A percentile compares a stretch with the other conserved stretches of the same genome.
Evolutionary conservation across 1,284 basidiomycete genomes (phyloP).

Genomic region (Irpex rosettiformis): DNA sequence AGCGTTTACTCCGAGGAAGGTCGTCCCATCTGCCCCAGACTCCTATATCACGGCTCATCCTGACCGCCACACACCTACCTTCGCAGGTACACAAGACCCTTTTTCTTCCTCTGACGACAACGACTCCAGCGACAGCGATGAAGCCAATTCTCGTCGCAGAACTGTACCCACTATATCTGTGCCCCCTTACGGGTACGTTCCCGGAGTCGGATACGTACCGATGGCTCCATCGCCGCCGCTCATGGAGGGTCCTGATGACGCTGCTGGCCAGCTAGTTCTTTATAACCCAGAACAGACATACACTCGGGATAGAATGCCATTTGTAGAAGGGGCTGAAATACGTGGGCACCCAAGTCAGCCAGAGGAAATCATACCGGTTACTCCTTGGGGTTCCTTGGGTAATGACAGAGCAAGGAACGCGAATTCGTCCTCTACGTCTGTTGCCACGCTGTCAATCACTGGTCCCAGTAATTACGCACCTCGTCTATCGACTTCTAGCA

Average conservation of each 20-base stretch:
- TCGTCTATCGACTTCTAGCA: conserved; percentile 6
- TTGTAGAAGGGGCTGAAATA: conserved; percentile 4
- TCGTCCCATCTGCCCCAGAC: conserved; percentile 16
- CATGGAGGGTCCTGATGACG: neutral
- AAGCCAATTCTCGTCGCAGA: neutral
- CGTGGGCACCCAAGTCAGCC: neutral
- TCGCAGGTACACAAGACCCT: neutral
- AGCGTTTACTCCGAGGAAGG: conserved; percentile 18
- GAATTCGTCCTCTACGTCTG: conserved; percentile 6
- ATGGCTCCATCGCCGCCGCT: conserved; percentile 1
- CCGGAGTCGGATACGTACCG: conserved; percentile 17
- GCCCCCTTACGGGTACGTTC: conserved; percentile 16
- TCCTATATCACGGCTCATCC: neutral
- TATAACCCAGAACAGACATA: conserved; percentile 4
- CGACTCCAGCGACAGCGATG: conserved; percentile 1
- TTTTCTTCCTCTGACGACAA: conserved; percentile 1
- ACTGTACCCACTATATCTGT: neutral
- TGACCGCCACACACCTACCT: neutral
- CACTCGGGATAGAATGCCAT: neutral
- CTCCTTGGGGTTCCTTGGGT: conserved; percentile 8
- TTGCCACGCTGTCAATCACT: neutral
- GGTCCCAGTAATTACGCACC: neutral
- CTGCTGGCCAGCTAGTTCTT: conserved; percentile 8
- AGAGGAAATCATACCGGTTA: conserved; percentile 7
- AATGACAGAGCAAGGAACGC: neutral